Percentiles rank a stretch among this genome's conserved stretches.
phyloP scores from a whole-genome alignment of 345 rosid species.

The Capsella bursapastoris region DNA sequence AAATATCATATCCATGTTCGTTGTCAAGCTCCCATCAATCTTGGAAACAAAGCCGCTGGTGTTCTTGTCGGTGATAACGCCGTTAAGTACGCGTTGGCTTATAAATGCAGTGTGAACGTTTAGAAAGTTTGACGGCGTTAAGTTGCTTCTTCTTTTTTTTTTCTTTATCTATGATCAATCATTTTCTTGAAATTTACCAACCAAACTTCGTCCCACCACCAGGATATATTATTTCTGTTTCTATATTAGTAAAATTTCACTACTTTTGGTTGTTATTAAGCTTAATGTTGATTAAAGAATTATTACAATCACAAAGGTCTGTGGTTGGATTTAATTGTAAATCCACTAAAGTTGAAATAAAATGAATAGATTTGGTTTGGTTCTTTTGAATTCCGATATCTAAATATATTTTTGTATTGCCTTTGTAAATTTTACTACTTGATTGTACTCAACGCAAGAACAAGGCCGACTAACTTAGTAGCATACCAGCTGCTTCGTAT shows the following conservation, averaged over 20 bases:
- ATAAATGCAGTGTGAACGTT: conserved; percentile 69
- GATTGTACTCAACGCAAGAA: neutral
- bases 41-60: conserved; percentile 60
- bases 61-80: conserved; percentile 65
- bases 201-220: conserved; percentile 35
- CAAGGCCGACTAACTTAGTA: neutral
- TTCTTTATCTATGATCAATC: neutral
- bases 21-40: conserved; percentile 66
- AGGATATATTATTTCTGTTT: conserved; percentile 7
- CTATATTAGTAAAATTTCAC: neutral
- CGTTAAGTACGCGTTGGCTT: conserved; percentile 68
- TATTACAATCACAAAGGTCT: conserved; percentile 27
- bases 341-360: conserved; percentile 34
- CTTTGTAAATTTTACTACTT: neutral
- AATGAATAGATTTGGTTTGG: conserved; percentile 9
- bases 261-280: conserved; percentile 29
- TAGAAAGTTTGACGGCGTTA: conserved; percentile 47
- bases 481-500: neutral
- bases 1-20: conserved; percentile 64
- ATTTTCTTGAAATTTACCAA: conserved; percentile 10
- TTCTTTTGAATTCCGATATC: neutral
- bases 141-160: neutral
- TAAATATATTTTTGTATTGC: neutral
- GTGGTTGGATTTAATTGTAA: conserved; percentile 34
- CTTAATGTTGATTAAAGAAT: conserved; percentile 36